Evolutionary conservation across 179 eudicot species (phyloP).

Genomic region (Corrigiola litoralis): DNA sequence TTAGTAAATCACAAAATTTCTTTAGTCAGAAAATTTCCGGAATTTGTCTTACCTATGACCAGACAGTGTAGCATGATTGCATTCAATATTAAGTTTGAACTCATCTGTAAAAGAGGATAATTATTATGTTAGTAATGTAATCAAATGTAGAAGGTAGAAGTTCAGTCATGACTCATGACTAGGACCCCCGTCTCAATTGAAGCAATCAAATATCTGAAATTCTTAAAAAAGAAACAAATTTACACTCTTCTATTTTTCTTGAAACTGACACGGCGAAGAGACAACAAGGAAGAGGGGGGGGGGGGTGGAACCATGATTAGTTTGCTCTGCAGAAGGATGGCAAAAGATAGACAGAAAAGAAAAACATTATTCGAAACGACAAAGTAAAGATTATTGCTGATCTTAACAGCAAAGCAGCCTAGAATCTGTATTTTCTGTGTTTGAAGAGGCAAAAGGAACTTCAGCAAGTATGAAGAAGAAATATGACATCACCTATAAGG

Average conservation of each 20-base stretch:
- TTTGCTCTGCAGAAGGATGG: too few relatives aligned
- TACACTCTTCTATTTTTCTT: too few relatives aligned
- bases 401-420: neutral
- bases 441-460: neutral
- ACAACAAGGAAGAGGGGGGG: too few relatives aligned
- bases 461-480: neutral
- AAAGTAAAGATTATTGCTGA: neutral
- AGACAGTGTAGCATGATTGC: conserved; percentile 96
- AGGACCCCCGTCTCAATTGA: too few relatives aligned
- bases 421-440: neutral
- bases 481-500: conserved; percentile 53
- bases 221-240: too few relatives aligned
- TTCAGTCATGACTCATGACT: neutral
- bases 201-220: too few relatives aligned
- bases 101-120: conserved; percentile 34
- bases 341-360: neutral
- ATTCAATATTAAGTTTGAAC: conserved; percentile 89
- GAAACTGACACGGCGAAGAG: too few relatives aligned
- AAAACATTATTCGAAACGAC: too few relatives aligned
- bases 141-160: neutral
- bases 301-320: too few relatives aligned
- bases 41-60: conserved; percentile 80
- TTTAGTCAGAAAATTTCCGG: neutral
- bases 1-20: neutral
- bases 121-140: neutral